Percentiles rank a stretch among this genome's conserved stretches.
phyloP scores from a whole-genome alignment of 805 yeast genomes.

The Ascoidea tarda region DNA sequence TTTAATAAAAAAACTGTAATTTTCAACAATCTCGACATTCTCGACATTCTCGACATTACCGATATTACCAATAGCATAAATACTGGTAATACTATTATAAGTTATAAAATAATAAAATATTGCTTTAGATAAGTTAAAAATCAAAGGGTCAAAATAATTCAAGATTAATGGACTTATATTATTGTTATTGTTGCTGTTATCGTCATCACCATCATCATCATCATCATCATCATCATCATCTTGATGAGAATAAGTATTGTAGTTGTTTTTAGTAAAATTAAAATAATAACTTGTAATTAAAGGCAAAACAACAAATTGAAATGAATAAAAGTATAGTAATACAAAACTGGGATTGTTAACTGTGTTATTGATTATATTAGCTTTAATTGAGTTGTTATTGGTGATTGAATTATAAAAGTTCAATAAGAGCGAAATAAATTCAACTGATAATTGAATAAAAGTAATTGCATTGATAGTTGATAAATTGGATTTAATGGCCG shows the following conservation, averaged over 20 bases:
- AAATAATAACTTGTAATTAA: constrained; percentile 15
- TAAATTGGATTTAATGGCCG: no score
- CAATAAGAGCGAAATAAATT: no score
- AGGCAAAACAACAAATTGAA: constrained; percentile 13
- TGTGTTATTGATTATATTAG: no score
- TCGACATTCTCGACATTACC: constrained; percentile 5
- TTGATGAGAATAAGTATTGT: neutral
- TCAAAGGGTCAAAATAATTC: constrained; percentile 36
- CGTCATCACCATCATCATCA: no score
- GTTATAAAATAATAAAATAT: constrained; percentile 23
- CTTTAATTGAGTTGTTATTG: no score
- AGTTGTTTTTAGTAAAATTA: constrained; percentile 13
- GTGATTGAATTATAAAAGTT: no score
- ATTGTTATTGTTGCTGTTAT: constrained; percentile 8
- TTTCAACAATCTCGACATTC: constrained; percentile 6
- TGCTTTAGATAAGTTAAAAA: constrained; percentile 33
- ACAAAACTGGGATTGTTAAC: no score
- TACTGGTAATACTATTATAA: constrained; percentile 17
- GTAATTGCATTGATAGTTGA: no score
- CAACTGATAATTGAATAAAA: no score
- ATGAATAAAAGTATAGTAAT: no score
- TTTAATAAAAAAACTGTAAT: constrained; percentile 9
- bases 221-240: no score
- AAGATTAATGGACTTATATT: constrained; percentile 13
- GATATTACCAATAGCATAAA: constrained; percentile 14